Percentiles rank a stretch among this genome's conserved stretches.
Conservation (phyloP, 2,329 filamentous ascomycete species). For the Cladosporium sp. region DNA sequence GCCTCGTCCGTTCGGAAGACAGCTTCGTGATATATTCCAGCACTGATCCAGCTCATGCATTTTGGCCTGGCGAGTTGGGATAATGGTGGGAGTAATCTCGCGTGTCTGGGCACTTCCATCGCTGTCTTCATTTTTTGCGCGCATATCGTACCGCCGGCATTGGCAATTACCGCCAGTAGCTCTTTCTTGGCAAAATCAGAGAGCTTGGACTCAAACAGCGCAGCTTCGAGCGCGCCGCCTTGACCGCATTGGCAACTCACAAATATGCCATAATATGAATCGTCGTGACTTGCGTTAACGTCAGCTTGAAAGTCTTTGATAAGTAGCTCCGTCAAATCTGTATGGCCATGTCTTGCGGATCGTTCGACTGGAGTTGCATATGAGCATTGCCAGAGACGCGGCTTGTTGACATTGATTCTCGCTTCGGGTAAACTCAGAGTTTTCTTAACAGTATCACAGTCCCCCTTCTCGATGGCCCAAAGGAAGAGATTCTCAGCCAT, state of each 20-base stretch:
- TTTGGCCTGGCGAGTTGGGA: background rate
- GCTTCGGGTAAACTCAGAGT: background rate
- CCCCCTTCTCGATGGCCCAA: background rate
- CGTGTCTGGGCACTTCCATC: too few species aligned
- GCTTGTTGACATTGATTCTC: background rate
- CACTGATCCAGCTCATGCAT: background rate
- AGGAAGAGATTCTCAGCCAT: background rate
- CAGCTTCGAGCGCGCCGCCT: background rate
- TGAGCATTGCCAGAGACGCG: background rate
- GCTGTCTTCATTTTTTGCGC: too few species aligned
- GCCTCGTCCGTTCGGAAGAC: background rate
- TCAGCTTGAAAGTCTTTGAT: background rate
- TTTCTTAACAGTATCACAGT: background rate
- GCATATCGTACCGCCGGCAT: too few species aligned
- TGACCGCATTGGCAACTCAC: background rate
- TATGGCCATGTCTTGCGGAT: background rate
- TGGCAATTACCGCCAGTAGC: too few species aligned
- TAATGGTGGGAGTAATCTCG: too few species aligned
- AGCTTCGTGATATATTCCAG: background rate
- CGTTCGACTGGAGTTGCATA: background rate
- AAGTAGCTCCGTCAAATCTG: background rate
- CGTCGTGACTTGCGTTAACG: too few species aligned
- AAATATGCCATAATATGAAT: too few species aligned
- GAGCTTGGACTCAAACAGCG: background rate
- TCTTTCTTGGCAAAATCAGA: too few species aligned